Evolutionary conservation across 1,139 yeast genomes (phyloP).

Genomic region (Yamadazyma diospyri): DNA sequence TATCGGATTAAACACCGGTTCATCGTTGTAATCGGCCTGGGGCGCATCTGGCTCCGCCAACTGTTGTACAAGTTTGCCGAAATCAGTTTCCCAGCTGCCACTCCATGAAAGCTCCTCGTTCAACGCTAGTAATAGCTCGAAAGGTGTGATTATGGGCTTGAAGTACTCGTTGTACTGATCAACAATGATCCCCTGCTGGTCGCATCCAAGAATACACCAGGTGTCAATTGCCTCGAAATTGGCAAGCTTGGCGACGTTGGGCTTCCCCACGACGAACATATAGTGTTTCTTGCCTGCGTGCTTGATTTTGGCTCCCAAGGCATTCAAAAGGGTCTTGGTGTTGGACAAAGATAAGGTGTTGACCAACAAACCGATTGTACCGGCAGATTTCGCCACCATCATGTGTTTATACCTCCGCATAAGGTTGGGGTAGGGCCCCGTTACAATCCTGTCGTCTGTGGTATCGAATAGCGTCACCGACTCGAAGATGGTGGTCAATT

Average conservation of each 20-base stretch:
- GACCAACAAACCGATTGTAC: conserved; percentile 86
- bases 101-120: conserved; percentile 78
- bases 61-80: conserved; percentile 36
- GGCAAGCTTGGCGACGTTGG: conserved; percentile 96
- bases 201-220: conserved; percentile 95
- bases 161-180: conserved; percentile 77
- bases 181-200: conserved; percentile 85
- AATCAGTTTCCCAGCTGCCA: conserved; percentile 89
- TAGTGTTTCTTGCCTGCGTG: conserved; percentile 88
- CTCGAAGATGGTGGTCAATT: conserved; percentile 66
- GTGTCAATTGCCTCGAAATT: conserved; percentile 88
- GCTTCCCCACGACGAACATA: conserved; percentile 94
- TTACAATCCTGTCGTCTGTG: conserved; percentile 19
- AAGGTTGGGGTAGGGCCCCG: conserved; percentile 71
- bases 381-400: conserved; percentile 87
- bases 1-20: conserved; percentile 85
- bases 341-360: conserved; percentile 81
- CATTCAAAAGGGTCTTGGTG: conserved; percentile 60
- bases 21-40: conserved; percentile 46
- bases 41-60: conserved; percentile 20
- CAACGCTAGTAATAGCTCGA: conserved; percentile 79
- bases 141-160: conserved; percentile 92
- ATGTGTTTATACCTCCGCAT: conserved; percentile 81
- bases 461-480: conserved; percentile 51
- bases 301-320: conserved; percentile 56